Evolutionary conservation across 352 stramenopile species (phyloP).

Genomic region (Elongisporangium undulatum): DNA sequence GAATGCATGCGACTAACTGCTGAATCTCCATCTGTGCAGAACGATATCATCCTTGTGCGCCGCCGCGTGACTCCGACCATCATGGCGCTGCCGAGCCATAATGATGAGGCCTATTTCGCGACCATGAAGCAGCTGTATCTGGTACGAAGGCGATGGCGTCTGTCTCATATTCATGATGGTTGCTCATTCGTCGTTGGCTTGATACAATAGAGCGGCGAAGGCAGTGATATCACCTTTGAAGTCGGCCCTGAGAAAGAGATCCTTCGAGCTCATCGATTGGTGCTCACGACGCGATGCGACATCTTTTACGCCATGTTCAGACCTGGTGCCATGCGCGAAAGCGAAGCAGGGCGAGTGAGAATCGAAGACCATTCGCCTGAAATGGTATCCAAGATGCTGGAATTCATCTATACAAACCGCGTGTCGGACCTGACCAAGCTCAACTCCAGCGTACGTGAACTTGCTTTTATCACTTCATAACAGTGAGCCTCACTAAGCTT

Average conservation of each 20-base stretch:
- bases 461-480: background rate
- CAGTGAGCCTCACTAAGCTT: background rate
- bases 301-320: conserved; percentile 90
- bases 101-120: conserved; percentile 69
- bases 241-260: conserved; percentile 62
- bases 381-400: conserved; percentile 89
- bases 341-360: conserved; percentile 70
- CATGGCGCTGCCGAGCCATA: conserved; percentile 42
- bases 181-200: background rate
- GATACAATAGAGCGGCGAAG: conserved; percentile 41
- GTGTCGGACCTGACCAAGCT: conserved; percentile 77
- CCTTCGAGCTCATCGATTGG: conserved; percentile 59
- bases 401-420: conserved; percentile 92
- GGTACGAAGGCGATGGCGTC: conserved; percentile 16
- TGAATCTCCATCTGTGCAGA: conserved; percentile 25
- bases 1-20: background rate
- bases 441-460: conserved; percentile 51
- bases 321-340: conserved; percentile 81
- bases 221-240: conserved; percentile 68
- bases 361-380: conserved; percentile 76
- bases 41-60: conserved; percentile 83
- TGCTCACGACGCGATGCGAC: conserved; percentile 82
- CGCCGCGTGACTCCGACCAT: conserved; percentile 34
- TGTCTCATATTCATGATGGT: background rate
- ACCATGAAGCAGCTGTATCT: conserved; percentile 73